Percentiles rank a stretch among this genome's conserved stretches.
Evolutionary conservation across 805 yeast genomes (phyloP).

Genomic region (Cyberlindnera veronae): DNA sequence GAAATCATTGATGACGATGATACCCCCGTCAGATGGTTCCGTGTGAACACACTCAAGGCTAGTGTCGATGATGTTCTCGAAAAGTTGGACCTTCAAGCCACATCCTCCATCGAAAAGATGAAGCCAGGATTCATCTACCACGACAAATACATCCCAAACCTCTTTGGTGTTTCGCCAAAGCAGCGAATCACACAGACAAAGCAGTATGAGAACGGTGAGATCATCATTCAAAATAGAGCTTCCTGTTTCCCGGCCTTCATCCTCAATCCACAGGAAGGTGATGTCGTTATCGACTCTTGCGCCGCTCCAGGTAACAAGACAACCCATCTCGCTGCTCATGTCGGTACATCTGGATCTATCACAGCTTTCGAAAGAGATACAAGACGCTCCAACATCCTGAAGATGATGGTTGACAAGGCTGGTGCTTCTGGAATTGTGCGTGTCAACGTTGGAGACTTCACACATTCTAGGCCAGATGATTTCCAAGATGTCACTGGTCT

Average conservation of each 20-base stretch:
- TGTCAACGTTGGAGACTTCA: slow-evolving; percentile 52
- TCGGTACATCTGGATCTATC: slow-evolving; percentile 43
- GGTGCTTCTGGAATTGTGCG: slow-evolving; percentile 45
- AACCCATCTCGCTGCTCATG: slow-evolving; percentile 77
- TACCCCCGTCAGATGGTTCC: slow-evolving; percentile 78
- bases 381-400: slow-evolving; percentile 63
- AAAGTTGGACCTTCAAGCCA: slow-evolving; percentile 43
- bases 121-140: slow-evolving; percentile 58
- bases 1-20: slow-evolving; percentile 54
- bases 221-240: slow-evolving; percentile 93
- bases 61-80: slow-evolving; percentile 30
- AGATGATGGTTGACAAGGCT: slow-evolving; percentile 77
- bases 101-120: slow-evolving; percentile 42
- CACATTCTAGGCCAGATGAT: slow-evolving; percentile 44
- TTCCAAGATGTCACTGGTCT: slow-evolving; percentile 70
- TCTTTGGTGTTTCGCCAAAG: slow-evolving; percentile 79
- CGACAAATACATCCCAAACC: slow-evolving; percentile 69
- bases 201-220: slow-evolving; percentile 68
- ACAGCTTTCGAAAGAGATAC: slow-evolving; percentile 87
- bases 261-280: slow-evolving; percentile 57
- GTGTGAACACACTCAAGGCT: slow-evolving; percentile 64
- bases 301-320: slow-evolving; percentile 99
- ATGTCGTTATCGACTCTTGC: slow-evolving; percentile 81
- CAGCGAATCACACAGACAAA: slow-evolving; percentile 66
- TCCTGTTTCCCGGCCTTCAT: slow-evolving; percentile 95